phyloP scores from a whole-genome alignment of 2,329 filamentous ascomycete genomes.

The Davidsoniella eucalypti region DNA sequence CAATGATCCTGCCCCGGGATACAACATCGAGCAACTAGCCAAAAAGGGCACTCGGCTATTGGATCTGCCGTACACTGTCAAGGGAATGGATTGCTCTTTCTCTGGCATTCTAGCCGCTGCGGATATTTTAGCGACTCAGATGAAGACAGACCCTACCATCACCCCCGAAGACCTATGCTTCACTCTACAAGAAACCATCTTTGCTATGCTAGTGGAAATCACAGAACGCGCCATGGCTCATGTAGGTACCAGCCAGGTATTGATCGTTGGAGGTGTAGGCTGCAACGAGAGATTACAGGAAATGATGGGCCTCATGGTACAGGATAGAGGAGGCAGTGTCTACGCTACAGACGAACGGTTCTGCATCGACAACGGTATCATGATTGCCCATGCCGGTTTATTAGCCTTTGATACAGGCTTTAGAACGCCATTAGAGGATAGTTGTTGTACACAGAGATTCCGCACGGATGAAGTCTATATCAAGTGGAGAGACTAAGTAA shows the following conservation, averaged over 20 bases:
- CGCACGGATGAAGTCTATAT: slow-evolving; percentile 69
- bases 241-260: slow-evolving; percentile 74
- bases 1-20: slow-evolving; percentile 92
- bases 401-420: slow-evolving; percentile 73
- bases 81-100: slow-evolving; percentile 97
- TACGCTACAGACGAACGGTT: slow-evolving; percentile 94
- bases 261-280: slow-evolving; percentile 90
- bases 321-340: slow-evolving; percentile 72
- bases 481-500: slow-evolving; percentile 50
- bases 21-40: slow-evolving; percentile 94
- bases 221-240: slow-evolving; percentile 98
- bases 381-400: slow-evolving; percentile 94
- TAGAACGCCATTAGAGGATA: slow-evolving; percentile 59
- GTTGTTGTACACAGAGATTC: slow-evolving; percentile 70
- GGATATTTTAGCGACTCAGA: slow-evolving; percentile 60
- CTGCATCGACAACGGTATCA: slow-evolving; percentile 98
- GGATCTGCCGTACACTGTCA: slow-evolving; percentile 88
- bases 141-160: slow-evolving; percentile 39
- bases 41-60: slow-evolving; percentile 55
- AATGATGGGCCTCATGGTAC: slow-evolving; percentile 97
- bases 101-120: slow-evolving; percentile 76
- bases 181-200: slow-evolving; percentile 87
- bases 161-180: slow-evolving; percentile 83
- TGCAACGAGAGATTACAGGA: slow-evolving; percentile 89
- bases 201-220: slow-evolving; percentile 94